Conservation (phyloP, 164 flowering plant species). For the Tetracentron sinense region DNA sequence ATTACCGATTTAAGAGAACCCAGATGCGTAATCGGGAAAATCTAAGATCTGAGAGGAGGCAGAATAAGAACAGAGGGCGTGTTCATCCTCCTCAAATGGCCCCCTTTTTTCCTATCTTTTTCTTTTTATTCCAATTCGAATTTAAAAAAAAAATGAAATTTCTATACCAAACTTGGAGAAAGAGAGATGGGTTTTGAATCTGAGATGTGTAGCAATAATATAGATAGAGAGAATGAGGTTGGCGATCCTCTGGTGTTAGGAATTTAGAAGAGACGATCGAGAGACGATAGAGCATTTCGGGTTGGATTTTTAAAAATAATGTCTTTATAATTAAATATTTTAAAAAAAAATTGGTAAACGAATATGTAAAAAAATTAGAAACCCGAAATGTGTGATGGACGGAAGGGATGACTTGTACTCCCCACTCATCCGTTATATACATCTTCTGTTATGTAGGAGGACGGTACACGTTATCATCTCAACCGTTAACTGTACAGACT, state of each 20-base stretch:
- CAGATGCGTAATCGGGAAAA: slow-evolving; percentile 21
- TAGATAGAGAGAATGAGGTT: slow-evolving; percentile 20
- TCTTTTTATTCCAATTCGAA: slow-evolving; percentile 8
- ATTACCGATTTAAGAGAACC: slow-evolving; percentile 24
- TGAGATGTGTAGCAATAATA: slow-evolving; percentile 21
- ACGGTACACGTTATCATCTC: too few relatives aligned
- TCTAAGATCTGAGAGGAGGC: slow-evolving; percentile 68
- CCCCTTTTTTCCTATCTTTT: slow-evolving; percentile 29
- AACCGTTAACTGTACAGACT: too few relatives aligned
- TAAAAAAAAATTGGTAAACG: too few relatives aligned
- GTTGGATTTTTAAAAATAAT: too few relatives aligned
- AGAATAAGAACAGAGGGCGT: slow-evolving; percentile 50
- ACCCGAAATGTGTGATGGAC: too few relatives aligned
- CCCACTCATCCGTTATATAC: too few relatives aligned
- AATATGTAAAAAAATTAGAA: too few relatives aligned
- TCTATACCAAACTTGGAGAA: slow-evolving; percentile 17
- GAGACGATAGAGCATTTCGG: too few relatives aligned
- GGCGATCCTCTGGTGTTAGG: slow-evolving; percentile 46
- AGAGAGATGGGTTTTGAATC: slow-evolving; percentile 18
- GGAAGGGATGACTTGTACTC: too few relatives aligned
- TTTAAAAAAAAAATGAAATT: slow-evolving; percentile 9
- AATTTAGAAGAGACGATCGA: too few relatives aligned
- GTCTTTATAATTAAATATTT: too few relatives aligned
- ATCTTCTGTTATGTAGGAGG: too few relatives aligned
- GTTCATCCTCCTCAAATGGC: slow-evolving; percentile 33